Percentiles rank a stretch among this genome's conserved stretches.
phyloP scores from a whole-genome alignment of 2,329 filamentous ascomycete genomes.

The Colletotrichum tanaceti region DNA sequence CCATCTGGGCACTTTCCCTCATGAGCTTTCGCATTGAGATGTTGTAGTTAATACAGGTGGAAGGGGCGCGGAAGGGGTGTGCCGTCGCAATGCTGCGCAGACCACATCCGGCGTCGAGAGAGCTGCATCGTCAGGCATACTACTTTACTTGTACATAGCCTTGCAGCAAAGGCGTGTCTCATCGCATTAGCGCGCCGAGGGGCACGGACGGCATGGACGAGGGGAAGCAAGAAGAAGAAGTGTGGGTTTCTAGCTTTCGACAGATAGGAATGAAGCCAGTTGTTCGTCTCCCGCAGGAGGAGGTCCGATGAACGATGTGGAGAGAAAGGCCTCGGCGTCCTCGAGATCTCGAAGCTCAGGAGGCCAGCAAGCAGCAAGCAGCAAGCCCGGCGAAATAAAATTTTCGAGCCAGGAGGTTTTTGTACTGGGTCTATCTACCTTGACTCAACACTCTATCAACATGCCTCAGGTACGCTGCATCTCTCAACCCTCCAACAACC shows the following conservation, averaged over 20 bases:
- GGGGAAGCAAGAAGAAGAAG: neutral
- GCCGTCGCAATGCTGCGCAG: too few species aligned
- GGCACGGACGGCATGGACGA: neutral
- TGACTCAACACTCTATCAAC: constrained; percentile 10
- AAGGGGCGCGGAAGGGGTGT: neutral
- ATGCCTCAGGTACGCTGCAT: constrained; percentile 17
- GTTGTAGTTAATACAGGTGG: neutral
- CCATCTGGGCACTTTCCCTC: neutral
- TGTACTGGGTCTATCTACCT: neutral
- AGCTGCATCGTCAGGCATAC: neutral
- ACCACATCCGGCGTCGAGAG: too few species aligned
- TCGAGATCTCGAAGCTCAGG: neutral
- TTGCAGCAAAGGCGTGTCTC: neutral
- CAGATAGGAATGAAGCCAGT: neutral
- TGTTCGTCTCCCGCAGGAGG: neutral
- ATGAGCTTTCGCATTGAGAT: neutral
- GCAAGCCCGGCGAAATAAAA: too few species aligned
- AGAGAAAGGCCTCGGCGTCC: neutral
- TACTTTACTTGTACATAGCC: too few species aligned
- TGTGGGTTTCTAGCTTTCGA: neutral
- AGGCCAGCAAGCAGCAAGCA: too few species aligned
- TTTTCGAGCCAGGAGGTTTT: too few species aligned
- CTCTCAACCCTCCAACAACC: neutral
- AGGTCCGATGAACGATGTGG: neutral
- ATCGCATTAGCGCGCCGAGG: neutral